Evolutionary conservation across 2,329 filamentous ascomycete species (phyloP), one percentile per base, ranked within the genome.

Genomic region (Saccharata proteae): DNA sequence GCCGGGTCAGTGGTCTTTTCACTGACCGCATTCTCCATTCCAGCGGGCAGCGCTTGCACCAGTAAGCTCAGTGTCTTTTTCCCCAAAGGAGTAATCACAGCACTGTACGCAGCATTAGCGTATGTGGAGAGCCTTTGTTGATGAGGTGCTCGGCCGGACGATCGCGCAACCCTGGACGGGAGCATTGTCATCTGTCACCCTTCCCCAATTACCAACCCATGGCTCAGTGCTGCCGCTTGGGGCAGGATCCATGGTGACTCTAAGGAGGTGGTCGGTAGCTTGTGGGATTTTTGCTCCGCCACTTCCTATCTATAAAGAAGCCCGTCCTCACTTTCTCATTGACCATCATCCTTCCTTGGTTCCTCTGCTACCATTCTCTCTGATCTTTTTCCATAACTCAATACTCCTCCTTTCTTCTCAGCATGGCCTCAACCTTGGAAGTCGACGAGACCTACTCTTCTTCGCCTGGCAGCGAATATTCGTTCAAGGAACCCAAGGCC

Each of bases 91-190:
- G 30, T 30, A 28, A 26, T n/a, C 17, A 14, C 9, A 22, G 24
- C 25, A 17, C 31, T 18, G 19, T 28, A 23, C 30, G 10, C 20
- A 15, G 12, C 9, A 7, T 32, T 34, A 34, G 35, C 30, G 22
- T 29, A 37, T 34, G 35, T 34, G 35, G 35, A 27, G 31, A 30
- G 13, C 19, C 26, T 37, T 34, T 34, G 26, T 37, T 19, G 32
- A 35, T 31, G 31, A 34, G 32, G 31, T 35, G 32, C 32, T 35
- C 29, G 34, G 23, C 24, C 17, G 13, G 22, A 29, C 24, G 32
- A 38, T 38, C 26, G 36, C 32, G 32, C 32, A 34, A 38, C 28
- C 16, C 25, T 21, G 16, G 15, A n/a, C 19, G 28, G 16, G 20
- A n/a, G 6, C 12, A 8, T 21, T 12, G 5, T 23, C 13, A 11